phyloP scores from a whole-genome alignment of 2,329 filamentous ascomycete species.

The Camillea tinctor region DNA sequence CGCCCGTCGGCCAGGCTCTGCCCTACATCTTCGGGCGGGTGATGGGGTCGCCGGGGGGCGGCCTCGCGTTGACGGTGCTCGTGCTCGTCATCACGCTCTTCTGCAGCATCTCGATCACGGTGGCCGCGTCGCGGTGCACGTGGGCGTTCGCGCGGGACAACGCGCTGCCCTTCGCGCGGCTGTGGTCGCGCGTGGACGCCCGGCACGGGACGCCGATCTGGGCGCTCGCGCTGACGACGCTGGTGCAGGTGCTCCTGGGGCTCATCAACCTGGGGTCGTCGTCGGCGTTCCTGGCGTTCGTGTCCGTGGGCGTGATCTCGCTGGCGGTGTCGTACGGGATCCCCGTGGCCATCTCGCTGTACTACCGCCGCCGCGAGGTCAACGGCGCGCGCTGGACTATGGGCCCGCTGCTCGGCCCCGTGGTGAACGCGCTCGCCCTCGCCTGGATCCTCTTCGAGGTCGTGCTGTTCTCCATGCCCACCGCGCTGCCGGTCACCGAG shows the following conservation, averaged over 20 bases:
- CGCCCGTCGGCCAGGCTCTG: constrained; percentile 52
- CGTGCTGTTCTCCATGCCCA: constrained; percentile 48
- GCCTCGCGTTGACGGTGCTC: constrained; percentile 50
- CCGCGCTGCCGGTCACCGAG: constrained; percentile 29
- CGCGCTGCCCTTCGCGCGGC: constrained; percentile 49
- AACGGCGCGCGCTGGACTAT: constrained; percentile 48
- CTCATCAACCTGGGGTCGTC: constrained; percentile 57
- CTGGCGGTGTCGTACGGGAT: constrained; percentile 56
- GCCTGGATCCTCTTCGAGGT: constrained; percentile 52
- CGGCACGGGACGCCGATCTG: constrained; percentile 54
- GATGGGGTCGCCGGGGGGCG: constrained; percentile 49
- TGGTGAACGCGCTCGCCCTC: constrained; percentile 46
- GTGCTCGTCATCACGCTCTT: constrained; percentile 56
- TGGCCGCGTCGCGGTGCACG: constrained; percentile 64
- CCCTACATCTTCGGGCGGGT: constrained; percentile 53
- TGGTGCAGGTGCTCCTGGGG: constrained; percentile 52
- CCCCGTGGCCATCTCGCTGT: constrained; percentile 51
- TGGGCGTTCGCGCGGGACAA: constrained; percentile 63
- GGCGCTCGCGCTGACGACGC: constrained; percentile 54
- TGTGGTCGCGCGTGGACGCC: constrained; percentile 52
- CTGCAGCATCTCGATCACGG: constrained; percentile 64
- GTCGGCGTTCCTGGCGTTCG: constrained; percentile 58
- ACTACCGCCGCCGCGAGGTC: constrained; percentile 46
- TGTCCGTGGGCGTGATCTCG: constrained; percentile 53
- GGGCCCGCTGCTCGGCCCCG: constrained; percentile 40